Evolutionary conservation across 441 rosid genomes (phyloP).

Genomic region (Brassica hybrid): DNA sequence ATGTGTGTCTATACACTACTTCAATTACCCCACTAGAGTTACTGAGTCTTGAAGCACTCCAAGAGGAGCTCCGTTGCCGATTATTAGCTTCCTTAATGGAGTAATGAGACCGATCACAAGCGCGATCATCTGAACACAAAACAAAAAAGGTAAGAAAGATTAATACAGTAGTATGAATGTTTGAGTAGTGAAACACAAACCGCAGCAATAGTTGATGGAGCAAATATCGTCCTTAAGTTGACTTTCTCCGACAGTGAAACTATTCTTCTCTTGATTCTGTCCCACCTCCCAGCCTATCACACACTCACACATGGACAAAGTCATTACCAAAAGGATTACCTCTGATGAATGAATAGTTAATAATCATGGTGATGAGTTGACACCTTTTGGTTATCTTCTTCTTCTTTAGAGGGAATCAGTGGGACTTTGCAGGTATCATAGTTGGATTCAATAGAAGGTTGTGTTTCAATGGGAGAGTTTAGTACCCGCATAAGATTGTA

Average conservation of each 20-base stretch:
- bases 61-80: conserved; percentile 70
- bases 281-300: conserved; percentile 48
- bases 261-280: conserved; percentile 38
- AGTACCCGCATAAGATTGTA: conserved; percentile 65
- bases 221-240: conserved; percentile 59
- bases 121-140: conserved; percentile 56
- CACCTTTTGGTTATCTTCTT: conserved; percentile 28
- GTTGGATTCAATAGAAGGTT: conserved; percentile 35
- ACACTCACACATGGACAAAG: neutral
- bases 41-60: conserved; percentile 67
- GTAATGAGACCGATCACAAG: conserved; percentile 61
- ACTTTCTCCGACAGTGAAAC: conserved; percentile 42
- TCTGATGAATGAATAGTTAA: neutral
- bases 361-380: neutral
- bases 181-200: conserved; percentile 26
- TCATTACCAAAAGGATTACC: conserved; percentile 8
- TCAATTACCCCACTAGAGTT: conserved; percentile 61
- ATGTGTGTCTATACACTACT: neutral
- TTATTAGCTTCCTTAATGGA: conserved; percentile 50
- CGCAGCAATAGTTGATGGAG: conserved; percentile 77
- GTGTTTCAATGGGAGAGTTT: conserved; percentile 33
- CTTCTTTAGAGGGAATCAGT: conserved; percentile 48
- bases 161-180: neutral
- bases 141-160: neutral
- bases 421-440: conserved; percentile 47